Conservation (phyloP, 352 stramenopile genomes). For the Phytophthora palmivora region DNA sequence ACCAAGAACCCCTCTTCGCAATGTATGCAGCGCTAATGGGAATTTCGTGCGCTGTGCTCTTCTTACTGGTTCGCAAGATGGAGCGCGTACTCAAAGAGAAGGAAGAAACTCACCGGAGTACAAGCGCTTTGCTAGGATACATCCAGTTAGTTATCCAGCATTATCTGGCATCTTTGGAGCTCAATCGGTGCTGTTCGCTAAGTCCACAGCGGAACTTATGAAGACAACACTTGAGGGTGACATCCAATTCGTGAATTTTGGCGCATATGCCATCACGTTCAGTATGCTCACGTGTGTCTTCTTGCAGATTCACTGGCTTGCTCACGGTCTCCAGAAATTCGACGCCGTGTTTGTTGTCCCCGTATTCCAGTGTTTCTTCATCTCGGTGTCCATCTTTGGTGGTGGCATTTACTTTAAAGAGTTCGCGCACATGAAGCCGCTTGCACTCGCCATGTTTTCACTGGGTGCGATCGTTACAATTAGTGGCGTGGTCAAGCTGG, state of each 20-base stretch:
- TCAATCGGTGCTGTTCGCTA: constrained; percentile 85
- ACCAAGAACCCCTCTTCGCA: constrained; percentile 65
- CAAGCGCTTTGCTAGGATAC: constrained; percentile 59
- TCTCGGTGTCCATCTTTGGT: constrained; percentile 89
- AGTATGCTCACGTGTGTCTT: constrained; percentile 86
- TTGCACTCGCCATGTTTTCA: constrained; percentile 76
- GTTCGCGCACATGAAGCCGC: constrained; percentile 60
- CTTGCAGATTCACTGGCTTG: constrained; percentile 91
- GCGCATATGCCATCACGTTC: constrained; percentile 83
- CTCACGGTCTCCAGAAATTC: constrained; percentile 80
- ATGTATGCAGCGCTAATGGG: constrained; percentile 70
- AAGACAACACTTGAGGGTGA: constrained; percentile 80
- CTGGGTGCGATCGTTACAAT: constrained; percentile 75
- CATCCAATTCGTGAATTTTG: constrained; percentile 73
- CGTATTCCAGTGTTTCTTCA: constrained; percentile 92
- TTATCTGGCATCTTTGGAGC: constrained; percentile 81
- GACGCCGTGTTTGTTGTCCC: constrained; percentile 90
- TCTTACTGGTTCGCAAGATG: constrained; percentile 50
- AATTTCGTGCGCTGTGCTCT: constrained; percentile 46
- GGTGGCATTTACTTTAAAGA: constrained; percentile 92
- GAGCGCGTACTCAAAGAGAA: constrained; percentile 47
- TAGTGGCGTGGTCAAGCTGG: constrained; percentile 72
- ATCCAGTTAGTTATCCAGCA: constrained; percentile 76
- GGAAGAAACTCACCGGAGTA: constrained; percentile 57
- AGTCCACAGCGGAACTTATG: constrained; percentile 82